phyloP scores from a whole-genome alignment of 306 rosid species.

The Citrullus colocynthis region DNA sequence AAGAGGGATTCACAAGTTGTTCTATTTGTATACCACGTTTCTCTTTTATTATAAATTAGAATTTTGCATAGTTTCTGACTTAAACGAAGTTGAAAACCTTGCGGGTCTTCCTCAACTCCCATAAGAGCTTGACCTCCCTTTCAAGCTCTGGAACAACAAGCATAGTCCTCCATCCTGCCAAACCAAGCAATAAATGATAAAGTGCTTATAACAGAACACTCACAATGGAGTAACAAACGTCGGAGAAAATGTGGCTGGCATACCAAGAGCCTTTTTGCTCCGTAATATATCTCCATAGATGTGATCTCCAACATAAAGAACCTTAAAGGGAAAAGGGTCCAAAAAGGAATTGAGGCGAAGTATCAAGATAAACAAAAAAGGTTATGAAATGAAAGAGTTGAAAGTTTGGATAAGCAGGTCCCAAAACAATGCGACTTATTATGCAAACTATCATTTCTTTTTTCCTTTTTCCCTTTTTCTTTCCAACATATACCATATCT shows the following conservation, averaged over 20 bases:
- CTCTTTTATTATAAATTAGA: neutral
- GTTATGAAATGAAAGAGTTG: neutral
- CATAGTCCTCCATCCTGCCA: constrained; percentile 97
- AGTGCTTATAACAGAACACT: neutral
- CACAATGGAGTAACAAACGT: neutral
- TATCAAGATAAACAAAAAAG: neutral
- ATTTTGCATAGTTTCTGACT: neutral
- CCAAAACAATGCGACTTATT: neutral
- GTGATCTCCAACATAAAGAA: constrained; percentile 98
- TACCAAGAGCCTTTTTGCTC: constrained; percentile 98
- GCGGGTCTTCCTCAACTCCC: constrained; percentile 66
- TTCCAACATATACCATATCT: neutral
- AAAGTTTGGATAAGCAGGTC: neutral
- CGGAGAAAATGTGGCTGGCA: constrained; percentile 12
- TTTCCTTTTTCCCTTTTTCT: neutral
- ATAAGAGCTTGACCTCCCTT: constrained; percentile 81
- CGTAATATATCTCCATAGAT: constrained; percentile 95
- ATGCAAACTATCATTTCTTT: neutral
- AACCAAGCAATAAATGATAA: neutral
- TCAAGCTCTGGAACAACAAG: constrained; percentile 96
- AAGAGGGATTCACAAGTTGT: neutral
- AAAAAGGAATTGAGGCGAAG: neutral
- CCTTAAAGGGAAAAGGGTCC: constrained; percentile 25
- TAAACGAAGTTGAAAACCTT: constrained; percentile 38
- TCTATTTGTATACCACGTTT: neutral